Evolutionary conservation across 2,329 filamentous ascomycete species (phyloP), one percentile per base, ranked within the genome.

Genomic region (Dactylellina drechsleri): DNA sequence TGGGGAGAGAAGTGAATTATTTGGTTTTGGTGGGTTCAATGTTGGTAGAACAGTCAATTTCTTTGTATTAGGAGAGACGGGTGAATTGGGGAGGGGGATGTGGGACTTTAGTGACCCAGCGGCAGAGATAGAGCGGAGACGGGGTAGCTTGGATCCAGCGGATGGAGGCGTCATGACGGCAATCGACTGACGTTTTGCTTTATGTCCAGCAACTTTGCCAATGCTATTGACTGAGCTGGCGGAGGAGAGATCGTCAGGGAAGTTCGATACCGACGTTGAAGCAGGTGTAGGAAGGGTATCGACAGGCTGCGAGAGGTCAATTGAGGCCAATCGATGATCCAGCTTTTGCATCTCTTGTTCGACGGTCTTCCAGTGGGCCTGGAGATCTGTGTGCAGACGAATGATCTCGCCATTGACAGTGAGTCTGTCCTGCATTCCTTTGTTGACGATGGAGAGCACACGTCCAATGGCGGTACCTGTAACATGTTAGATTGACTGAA

Each of bases 401-500:
- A 98, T 83, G 76, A 98, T 95, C 82, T 98, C 95, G 52, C 95
- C 95, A 80, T 99, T 98, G 66, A 98, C 92, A 0, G 95, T 98
- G 58, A 97, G 85, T n/a, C 95, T 89, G 80, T 98, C 93, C 80
- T 92, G 91, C 79, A 98, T 91, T n/a, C 95, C 95, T 80, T 92
- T 94, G 79, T 97, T 92, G 59, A 98, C 97, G 80, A 98, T 96
- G 45, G 90, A 89, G 16, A 98, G 83, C 6, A 99, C 92, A 49
- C 93, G 88, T 81, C 95, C 92, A 80, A 99, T 96, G 1, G 95
- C 94, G 8, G 93, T 92, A 0, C 93, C 79, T 79, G 66, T 52
- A 57, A 20, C 40, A 15, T 15, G 45, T 57, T 70, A 12, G 58
- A 77, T 53, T 58, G 60, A 73, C 60, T 49, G 4, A 12, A 5